phyloP scores from a whole-genome alignment of 2,329 filamentous ascomycete genomes.

The Diaporthe australafricana region DNA sequence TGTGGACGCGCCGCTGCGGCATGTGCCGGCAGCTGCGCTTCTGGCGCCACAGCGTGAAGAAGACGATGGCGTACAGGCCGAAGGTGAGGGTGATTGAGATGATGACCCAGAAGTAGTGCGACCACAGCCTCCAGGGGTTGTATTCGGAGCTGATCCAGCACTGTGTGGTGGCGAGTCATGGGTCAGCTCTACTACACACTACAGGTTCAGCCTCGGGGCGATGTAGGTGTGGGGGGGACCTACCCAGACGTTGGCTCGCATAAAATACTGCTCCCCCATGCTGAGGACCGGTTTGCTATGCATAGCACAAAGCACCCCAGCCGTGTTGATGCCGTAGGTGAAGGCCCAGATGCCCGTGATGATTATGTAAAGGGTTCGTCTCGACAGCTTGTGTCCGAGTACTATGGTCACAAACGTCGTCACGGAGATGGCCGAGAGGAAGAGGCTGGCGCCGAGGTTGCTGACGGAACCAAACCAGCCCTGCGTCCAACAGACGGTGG shows the following conservation, averaged over 20 bases:
- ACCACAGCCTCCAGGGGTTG: slow-evolving; percentile 33
- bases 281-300: neutral
- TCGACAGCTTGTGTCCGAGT: slow-evolving; percentile 4
- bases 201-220: neutral
- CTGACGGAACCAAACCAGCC: slow-evolving; percentile 37
- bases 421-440: slow-evolving; percentile 32
- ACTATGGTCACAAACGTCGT: slow-evolving; percentile 35
- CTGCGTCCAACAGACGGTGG: slow-evolving; percentile 33
- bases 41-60: slow-evolving; percentile 36
- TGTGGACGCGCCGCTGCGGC: slow-evolving; percentile 1
- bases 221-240: neutral
- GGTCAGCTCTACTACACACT: neutral
- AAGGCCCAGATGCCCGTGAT: slow-evolving; percentile 3
- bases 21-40: slow-evolving; percentile 34
- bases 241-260: slow-evolving; percentile 29
- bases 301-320: neutral
- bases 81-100: slow-evolving; percentile 33
- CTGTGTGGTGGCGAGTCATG: slow-evolving; percentile 16
- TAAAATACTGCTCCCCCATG: slow-evolving; percentile 15
- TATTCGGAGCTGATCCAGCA: slow-evolving; percentile 38
- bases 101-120: slow-evolving; percentile 37
- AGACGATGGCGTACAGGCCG: slow-evolving; percentile 32
- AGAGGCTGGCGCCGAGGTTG: slow-evolving; percentile 24
- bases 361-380: neutral
- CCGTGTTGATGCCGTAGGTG: neutral